Conservation (phyloP, 106 monocot species). For the Acorus calamus region DNA sequence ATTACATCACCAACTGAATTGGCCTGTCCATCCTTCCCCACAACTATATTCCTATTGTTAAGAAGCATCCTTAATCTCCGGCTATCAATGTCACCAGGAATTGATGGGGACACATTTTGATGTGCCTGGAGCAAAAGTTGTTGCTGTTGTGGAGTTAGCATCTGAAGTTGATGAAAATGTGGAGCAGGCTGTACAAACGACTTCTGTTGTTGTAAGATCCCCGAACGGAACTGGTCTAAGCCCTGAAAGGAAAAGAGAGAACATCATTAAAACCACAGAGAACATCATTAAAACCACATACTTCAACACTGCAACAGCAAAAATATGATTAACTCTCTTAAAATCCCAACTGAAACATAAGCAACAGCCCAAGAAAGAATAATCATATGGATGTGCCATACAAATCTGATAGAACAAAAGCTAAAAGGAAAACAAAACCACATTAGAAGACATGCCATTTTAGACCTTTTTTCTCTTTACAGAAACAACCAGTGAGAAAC, state of each 20-base stretch:
- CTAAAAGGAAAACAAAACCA: no score
- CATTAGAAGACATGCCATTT: no score
- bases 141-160: conserved; percentile 69
- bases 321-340: no score
- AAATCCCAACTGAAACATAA: no score
- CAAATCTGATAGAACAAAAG: no score
- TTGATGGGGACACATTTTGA: conserved; percentile 55
- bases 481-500: no score
- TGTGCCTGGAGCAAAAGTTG: conserved; percentile 81
- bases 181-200: conserved; percentile 70
- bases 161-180: conserved; percentile 60
- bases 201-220: conserved; percentile 73
- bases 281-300: background rate
- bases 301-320: no score
- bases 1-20: conserved; percentile 42
- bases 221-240: conserved; percentile 70
- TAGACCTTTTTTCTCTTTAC: no score
- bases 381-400: no score
- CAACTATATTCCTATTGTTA: conserved; percentile 42
- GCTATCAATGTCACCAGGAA: conserved; percentile 53
- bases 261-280: background rate
- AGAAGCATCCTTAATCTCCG: conserved; percentile 58
- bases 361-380: no score
- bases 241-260: conserved; percentile 27
- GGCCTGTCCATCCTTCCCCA: conserved; percentile 53